Base-by-base conservation (phyloP, 495 filamentous ascomycete species). In the Poronia punctata region DNA sequence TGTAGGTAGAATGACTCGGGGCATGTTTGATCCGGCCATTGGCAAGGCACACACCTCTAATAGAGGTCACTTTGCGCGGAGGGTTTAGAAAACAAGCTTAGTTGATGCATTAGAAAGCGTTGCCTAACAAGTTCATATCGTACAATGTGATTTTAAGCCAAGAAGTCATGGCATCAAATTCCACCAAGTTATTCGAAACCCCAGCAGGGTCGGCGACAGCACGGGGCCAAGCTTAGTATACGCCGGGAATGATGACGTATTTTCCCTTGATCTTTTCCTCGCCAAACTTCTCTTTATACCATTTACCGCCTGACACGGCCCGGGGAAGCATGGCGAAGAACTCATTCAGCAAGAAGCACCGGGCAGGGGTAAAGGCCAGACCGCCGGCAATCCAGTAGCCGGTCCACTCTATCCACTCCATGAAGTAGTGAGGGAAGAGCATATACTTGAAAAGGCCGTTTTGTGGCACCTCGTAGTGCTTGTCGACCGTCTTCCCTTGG, bases 401-500 rank as follows among this genome's bases (percentile, higher is more conserved):
- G 14, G 72, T 54, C 92, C 93, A 97, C 66, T 98, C 93, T 35
- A 95, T 61, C 92, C 92, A 98, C 71, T 98, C 92, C 46, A 78
- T 83, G 34, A 92, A 74, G 57, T 94, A 97, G 57, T 98, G 93
- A 44, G 92, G 88, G 65, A 83, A 94, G 38, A 97, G 72, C 54
- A 95, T 76, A 42, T 72, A 80, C 35, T 65, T 67, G 66, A 98
- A 98, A 27, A 95, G 64, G 2, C 89, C 89, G 26, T 81, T 78
- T 44, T 80, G 64, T 0, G 93, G 93, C 32, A 98, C 77, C 63
- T 83, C 80, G 57, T 98, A 98, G 39, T 93, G 75, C 65, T 95
- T 95, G n/a, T 81, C 72, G 45, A 84, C 74, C 35, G 64, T 62
- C 30, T 59, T 58, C 5, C 52, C 49, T 28, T 74, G 56, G 50